These are phyloP conservation scores for Penicillium expansum DNA, from an alignment of 2,329 filamentous ascomycete genomes.

Conservation along the genomic window DNA sequence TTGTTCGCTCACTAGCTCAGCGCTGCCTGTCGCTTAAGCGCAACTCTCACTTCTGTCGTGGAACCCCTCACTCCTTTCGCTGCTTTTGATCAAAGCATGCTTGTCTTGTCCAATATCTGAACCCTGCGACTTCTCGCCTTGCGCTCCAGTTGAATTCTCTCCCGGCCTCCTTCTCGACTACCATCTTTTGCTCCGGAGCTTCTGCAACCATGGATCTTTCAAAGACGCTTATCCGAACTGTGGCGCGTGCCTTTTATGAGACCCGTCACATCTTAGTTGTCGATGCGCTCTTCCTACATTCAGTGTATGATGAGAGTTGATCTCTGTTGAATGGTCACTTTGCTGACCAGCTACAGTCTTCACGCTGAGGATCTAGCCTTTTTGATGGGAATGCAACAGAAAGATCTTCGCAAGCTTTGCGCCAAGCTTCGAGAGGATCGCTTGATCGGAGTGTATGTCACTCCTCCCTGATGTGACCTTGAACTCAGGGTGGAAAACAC, in stretches of 20 bases:
- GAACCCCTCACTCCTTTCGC: slow-evolving; percentile 3
- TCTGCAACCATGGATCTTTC: slow-evolving; percentile 58
- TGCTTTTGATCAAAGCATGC: slow-evolving; percentile 1
- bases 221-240: slow-evolving; percentile 79
- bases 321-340: neutral
- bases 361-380: slow-evolving; percentile 85
- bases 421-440: slow-evolving; percentile 82
- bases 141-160: slow-evolving; percentile 1
- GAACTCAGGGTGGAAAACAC: slow-evolving; percentile 2
- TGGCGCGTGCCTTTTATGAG: slow-evolving; percentile 81
- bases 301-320: slow-evolving; percentile 53
- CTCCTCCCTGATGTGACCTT: neutral
- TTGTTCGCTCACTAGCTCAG: slow-evolving; percentile 7
- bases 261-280: slow-evolving; percentile 79
- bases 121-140: slow-evolving; percentile 2
- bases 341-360: slow-evolving; percentile 51
- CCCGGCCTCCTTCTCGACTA: neutral
- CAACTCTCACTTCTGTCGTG: neutral
- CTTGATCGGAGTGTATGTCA: slow-evolving; percentile 70
- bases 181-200: neutral
- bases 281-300: slow-evolving; percentile 74
- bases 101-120: neutral
- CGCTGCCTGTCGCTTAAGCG: slow-evolving; percentile 6
- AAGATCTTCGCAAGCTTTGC: slow-evolving; percentile 86
- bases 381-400: slow-evolving; percentile 83